phyloP scores from a whole-genome alignment of 2,329 filamentous ascomycete species.

The Didymosphaeria variabile region DNA sequence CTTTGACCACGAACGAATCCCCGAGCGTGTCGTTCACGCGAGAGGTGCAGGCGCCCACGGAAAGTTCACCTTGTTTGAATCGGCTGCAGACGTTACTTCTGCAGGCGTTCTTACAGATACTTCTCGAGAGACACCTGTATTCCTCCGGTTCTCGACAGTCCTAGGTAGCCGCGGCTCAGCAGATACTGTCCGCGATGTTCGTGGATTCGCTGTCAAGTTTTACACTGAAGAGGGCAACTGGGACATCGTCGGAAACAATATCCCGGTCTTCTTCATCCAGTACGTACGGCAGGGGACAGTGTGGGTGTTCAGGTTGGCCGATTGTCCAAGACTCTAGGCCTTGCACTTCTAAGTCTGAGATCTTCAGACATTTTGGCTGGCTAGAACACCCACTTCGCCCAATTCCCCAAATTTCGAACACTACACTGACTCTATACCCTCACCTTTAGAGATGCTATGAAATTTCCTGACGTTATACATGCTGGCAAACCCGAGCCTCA shows the following conservation, averaged over 20 bases:
- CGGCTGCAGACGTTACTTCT: conserved; percentile 68
- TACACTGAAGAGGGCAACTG: conserved; percentile 82
- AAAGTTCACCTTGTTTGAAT: conserved; percentile 72
- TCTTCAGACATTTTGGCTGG: no score
- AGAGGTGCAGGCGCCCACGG: conserved; percentile 72
- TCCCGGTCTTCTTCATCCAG: conserved; percentile 79
- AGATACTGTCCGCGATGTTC: conserved; percentile 84
- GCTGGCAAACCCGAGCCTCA: conserved; percentile 74
- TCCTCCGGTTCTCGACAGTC: conserved; percentile 81
- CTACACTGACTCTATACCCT: no score
- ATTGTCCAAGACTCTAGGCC: no score
- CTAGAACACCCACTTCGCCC: no score
- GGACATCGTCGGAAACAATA: conserved; percentile 78
- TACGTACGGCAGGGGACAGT: no score
- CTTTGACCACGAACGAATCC: conserved; percentile 79
- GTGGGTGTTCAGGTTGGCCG: no score
- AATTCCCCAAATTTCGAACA: no score
- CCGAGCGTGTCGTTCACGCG: conserved; percentile 74
- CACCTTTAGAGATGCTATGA: conserved; percentile 78
- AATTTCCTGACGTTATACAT: conserved; percentile 74
- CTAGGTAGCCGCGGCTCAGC: conserved; percentile 77
- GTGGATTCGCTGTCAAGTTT: conserved; percentile 80
- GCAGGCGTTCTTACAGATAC: conserved; percentile 75
- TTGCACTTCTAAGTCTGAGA: no score
- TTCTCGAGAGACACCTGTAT: conserved; percentile 71